Conservation (phyloP, 2,329 filamentous ascomycete genomes). For the Botrytis aclada region DNA sequence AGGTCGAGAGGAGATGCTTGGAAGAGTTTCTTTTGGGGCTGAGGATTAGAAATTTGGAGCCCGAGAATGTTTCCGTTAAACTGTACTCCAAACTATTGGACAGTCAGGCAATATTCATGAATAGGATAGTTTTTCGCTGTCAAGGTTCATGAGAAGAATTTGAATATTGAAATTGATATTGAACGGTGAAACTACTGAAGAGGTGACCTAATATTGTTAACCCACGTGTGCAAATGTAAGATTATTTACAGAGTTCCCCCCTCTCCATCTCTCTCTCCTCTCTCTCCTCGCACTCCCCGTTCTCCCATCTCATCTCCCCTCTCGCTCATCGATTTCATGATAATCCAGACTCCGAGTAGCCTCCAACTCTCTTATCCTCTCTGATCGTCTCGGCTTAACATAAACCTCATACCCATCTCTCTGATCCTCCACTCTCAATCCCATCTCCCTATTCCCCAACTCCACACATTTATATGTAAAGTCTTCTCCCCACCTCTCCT, state of each 20-base stretch:
- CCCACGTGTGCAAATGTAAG: neutral
- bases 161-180: neutral
- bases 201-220: neutral
- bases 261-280: neutral
- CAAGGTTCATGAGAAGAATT: neutral
- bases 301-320: neutral
- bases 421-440: neutral
- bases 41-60: neutral
- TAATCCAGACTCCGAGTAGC: neutral
- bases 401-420: neutral
- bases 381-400: neutral
- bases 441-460: slow-evolving; percentile 2
- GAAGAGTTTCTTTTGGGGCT: too few relatives aligned
- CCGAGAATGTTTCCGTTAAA: neutral
- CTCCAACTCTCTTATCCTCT: neutral
- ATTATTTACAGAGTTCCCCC: neutral
- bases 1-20: too few relatives aligned
- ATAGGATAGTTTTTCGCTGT: neutral
- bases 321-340: neutral
- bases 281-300: neutral
- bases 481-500: neutral
- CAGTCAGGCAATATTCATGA: neutral
- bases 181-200: neutral
- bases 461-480: neutral
- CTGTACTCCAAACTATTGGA: neutral